Conservation (phyloP, 139 green algal genomes). For the Pleodorina starrii region DNA sequence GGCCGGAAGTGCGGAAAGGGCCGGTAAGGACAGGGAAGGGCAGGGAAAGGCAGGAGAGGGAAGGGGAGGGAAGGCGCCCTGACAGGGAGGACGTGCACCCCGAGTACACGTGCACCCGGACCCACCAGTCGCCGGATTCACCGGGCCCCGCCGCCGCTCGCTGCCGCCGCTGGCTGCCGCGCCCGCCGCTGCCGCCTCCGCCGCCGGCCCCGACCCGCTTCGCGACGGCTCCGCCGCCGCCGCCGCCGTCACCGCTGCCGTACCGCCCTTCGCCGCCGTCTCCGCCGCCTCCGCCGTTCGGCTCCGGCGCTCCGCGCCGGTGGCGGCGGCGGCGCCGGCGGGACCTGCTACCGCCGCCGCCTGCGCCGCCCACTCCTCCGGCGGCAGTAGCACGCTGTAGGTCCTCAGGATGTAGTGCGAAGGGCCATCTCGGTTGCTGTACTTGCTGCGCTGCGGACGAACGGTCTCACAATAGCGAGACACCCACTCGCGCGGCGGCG, state of each 20-base stretch:
- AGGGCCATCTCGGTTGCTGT: background rate
- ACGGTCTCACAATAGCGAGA: constrained; percentile 18
- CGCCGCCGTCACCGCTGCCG: background rate
- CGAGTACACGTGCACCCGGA: too few species aligned
- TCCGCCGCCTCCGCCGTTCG: background rate
- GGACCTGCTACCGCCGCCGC: background rate
- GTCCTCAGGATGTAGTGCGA: constrained; percentile 16
- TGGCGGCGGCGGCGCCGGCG: background rate
- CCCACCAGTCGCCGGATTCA: background rate
- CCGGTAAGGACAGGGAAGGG: too few species aligned
- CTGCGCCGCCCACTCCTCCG: background rate
- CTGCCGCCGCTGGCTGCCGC: background rate
- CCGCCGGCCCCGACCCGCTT: background rate
- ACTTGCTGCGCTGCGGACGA: constrained; percentile 40
- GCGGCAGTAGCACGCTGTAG: constrained; percentile 35
- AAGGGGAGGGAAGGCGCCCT: too few species aligned
- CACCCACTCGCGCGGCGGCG: background rate
- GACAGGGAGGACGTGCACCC: too few species aligned
- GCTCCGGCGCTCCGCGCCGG: background rate
- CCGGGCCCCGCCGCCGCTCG: background rate
- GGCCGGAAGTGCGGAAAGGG: too few species aligned
- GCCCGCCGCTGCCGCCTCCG: background rate
- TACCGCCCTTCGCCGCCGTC: background rate
- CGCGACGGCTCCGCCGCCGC: background rate
- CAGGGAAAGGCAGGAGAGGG: too few species aligned